Percentiles rank a stretch among this genome's conserved stretches.
Evolutionary conservation across 2,329 filamentous ascomycete genomes (phyloP).

Genomic region (Sphaceloma murrayae): DNA sequence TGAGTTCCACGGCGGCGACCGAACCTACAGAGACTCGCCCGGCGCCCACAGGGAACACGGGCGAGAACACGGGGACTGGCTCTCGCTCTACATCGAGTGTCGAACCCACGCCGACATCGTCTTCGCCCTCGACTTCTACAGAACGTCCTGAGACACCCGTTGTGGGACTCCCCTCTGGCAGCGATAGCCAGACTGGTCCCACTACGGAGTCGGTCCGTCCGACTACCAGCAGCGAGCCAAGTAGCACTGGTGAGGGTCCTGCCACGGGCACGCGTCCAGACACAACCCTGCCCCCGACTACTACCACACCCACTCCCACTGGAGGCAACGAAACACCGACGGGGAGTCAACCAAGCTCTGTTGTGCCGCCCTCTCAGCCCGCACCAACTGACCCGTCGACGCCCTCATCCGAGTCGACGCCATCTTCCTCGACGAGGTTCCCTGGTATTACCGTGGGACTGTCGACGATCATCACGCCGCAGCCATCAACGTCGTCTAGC

Average conservation of each 20-base stretch:
- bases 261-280: background rate
- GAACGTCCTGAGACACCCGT: background rate
- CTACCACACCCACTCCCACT: background rate
- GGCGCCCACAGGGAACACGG: slow-evolving; percentile 2
- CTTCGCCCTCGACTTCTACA: background rate
- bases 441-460: slow-evolving; percentile 13
- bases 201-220: too few species aligned
- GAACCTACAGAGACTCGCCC: background rate
- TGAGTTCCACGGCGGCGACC: slow-evolving; percentile 1
- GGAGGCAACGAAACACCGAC: too few species aligned
- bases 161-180: background rate
- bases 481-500: background rate
- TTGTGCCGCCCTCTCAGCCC: background rate
- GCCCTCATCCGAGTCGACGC: background rate
- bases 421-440: slow-evolving; percentile 5
- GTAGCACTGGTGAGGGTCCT: background rate
- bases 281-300: background rate
- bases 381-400: background rate
- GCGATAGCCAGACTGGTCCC: too few species aligned
- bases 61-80: background rate
- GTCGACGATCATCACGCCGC: slow-evolving; percentile 2
- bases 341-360: background rate
- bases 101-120: background rate
- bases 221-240: too few species aligned
- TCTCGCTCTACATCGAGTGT: background rate